Evolutionary conservation across 2,329 filamentous ascomycete genomes (phyloP).

Genomic region (Apiospora koreana): DNA sequence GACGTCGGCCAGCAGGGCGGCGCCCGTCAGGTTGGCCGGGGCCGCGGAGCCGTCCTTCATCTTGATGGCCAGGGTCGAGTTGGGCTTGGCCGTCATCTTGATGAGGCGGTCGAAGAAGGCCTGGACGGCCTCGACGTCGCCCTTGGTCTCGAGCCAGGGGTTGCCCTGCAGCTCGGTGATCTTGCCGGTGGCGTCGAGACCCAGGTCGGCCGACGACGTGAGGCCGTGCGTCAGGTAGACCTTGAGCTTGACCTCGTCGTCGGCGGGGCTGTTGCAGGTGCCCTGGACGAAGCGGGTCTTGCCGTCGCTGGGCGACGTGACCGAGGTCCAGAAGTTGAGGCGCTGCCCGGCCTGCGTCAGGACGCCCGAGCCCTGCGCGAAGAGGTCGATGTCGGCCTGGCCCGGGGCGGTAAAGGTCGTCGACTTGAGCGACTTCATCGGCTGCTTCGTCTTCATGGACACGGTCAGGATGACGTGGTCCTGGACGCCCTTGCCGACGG

Average conservation of each 20-base stretch:
- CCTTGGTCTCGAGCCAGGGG: constrained; percentile 19
- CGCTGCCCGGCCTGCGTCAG: constrained; percentile 52
- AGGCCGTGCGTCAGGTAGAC: constrained; percentile 22
- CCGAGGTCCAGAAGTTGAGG: constrained; percentile 50
- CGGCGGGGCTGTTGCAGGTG: constrained; percentile 16
- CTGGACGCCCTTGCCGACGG: constrained; percentile 40
- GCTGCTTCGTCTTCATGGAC: constrained; percentile 15
- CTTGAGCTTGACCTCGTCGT: constrained; percentile 19
- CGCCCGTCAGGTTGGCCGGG: constrained; percentile 16
- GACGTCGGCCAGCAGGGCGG: constrained; percentile 14
- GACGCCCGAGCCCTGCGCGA: constrained; percentile 44
- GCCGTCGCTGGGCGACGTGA: constrained; percentile 18
- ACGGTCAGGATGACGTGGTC: constrained; percentile 29
- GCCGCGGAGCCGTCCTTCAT: constrained; percentile 16
- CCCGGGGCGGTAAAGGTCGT: constrained; percentile 47
- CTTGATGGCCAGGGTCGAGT: constrained; percentile 17
- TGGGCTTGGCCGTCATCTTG: constrained; percentile 14
- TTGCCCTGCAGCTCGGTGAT: constrained; percentile 15
- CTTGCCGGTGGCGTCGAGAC: constrained; percentile 18
- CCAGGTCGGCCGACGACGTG: constrained; percentile 18
- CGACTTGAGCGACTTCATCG: constrained; percentile 38
- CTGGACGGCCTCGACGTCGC: constrained; percentile 18
- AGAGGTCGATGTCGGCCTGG: constrained; percentile 27
- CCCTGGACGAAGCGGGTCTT: constrained; percentile 21
- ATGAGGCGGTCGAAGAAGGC: constrained; percentile 18